Evolutionary conservation across 1,284 basidiomycete species (phyloP), one percentile per base, ranked within the genome.

Genomic region (Malassezia vespertilionis): DNA sequence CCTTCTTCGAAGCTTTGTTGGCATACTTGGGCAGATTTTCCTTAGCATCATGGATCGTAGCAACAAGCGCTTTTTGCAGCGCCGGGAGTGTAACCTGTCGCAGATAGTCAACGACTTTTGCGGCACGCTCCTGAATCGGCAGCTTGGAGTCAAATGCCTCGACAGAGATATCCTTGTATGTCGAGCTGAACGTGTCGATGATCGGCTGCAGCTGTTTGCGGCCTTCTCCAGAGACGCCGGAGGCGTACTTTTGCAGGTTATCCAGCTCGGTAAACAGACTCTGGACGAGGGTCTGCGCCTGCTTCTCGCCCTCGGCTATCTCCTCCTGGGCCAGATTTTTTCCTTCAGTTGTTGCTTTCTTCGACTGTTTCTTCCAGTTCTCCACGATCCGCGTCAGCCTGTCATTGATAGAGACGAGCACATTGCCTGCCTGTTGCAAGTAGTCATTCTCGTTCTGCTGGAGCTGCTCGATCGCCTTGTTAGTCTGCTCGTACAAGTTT

Each of bases 151-250:
- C 59, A 30, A 56, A 52, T n/a, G 65, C 64, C 57, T 67, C 61
- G 45, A 57, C 52, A 46, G 44, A 53, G 11, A 65, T 53, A 24
- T 45, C 47, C 47, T 67, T 61, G 57, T 67, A 69, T 3, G 65
- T 59, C 35, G 63, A 57, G 45, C 44, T 52, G 37, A 69, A 61
- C 11, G 66, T 61, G 27, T 63, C 57, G 17, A 66, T 52, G 17
- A 66, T 50, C 4, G 67, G 67, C 5, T 61, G 48, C 24, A 69
- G 45, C 35, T 65, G 63, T 56, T 68, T 65, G 23, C 57, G 58
- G 40, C 53, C 54, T 46, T 66, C 65, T 21, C 62, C 54, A 14
- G 67, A 64, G 28, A 69, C 51, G 41, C 45, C 54, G 5, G 33
- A 44, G 21, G 62, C 63, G 46, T 63, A 69, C 51, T 46, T 46